A percentile compares a stretch with the other conserved stretches of the same genome.
These are phyloP conservation scores for Aspergillus fructus DNA, from an alignment of 2,329 filamentous ascomycete species.

Conservation along the genomic window DNA sequence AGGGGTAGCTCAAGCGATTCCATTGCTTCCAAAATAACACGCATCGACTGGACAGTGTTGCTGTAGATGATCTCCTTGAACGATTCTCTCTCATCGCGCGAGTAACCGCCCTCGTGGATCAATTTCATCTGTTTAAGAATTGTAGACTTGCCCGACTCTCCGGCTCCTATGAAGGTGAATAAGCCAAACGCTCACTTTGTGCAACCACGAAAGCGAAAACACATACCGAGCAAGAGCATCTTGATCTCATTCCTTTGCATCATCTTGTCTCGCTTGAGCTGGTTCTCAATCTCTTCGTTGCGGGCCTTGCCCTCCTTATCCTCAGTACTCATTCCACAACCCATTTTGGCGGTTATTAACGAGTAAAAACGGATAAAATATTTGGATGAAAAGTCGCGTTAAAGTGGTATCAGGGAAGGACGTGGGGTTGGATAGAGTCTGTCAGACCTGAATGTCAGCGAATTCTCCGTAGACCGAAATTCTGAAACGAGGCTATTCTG, in stretches of 20 bases:
- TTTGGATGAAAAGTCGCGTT: constrained; percentile 8
- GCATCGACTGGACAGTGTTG: constrained; percentile 70
- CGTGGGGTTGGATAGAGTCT: constrained; percentile 7
- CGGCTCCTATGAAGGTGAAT: constrained; percentile 65
- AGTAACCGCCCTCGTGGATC: constrained; percentile 98
- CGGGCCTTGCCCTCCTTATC: constrained; percentile 99
- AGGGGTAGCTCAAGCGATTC: constrained; percentile 74
- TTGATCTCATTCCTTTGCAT: constrained; percentile 99
- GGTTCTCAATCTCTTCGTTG: constrained; percentile 99
- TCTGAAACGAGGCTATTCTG: constrained; percentile 10
- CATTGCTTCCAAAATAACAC: constrained; percentile 68
- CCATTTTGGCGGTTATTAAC: constrained; percentile 69
- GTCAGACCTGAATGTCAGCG: constrained; percentile 13
- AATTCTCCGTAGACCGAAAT: constrained; percentile 14
- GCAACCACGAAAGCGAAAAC: neutral
- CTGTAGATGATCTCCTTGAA: constrained; percentile 73
- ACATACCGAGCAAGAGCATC: constrained; percentile 94
- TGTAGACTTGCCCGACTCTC: constrained; percentile 95
- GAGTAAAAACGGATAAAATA: constrained; percentile 9
- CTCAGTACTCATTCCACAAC: constrained; percentile 99
- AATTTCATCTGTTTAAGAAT: constrained; percentile 99
- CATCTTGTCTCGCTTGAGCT: constrained; percentile 98
- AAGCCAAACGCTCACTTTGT: constrained; percentile 16
- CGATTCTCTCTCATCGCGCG: constrained; percentile 75
- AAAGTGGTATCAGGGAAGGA: constrained; percentile 8